Base-by-base conservation (phyloP, 768 basidiomycete genomes). In the Phanerodontia chrysosporium region DNA sequence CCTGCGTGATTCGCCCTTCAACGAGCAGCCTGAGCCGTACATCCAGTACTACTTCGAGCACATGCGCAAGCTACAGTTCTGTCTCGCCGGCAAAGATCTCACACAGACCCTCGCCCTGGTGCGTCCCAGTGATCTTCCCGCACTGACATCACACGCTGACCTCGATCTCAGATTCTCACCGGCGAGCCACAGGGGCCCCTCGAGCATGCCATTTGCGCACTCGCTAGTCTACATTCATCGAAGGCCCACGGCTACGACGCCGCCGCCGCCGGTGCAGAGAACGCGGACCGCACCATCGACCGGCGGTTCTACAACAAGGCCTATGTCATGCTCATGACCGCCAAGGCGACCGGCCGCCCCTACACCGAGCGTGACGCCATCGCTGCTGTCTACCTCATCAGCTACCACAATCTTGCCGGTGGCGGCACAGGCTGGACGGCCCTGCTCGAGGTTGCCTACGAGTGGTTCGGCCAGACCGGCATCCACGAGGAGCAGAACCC, bases 31-130 rank as follows among this genome's bases (percentile, higher is more conserved):
- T 12, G 56, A 57, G 46, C 56, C 84, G 36, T 80, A 85, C 61
- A 81, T 89, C 54, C 74, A 84, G 64, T 88, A 90, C 71, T 92
- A 90, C 71, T 90, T 92, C 68, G 81, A 83, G 54, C 78, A 86
- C 60, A 85, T 91, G 60, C 82, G 83, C 22, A 81, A 81, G 64
- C 74, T 85, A 58, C 85, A 90, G 66, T 85, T 83, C 63, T 76
- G 83, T 42, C 89, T 90, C 67, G 79, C 83, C 36, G 81, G 83
- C 12, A 84, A 83, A 59, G 69, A 79, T 8, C 78, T 87, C 54
- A 82, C 84, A 29, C 83, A 86, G 54, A 76, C 83, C 58, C 84
- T 87, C 61, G 85, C 85, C 68, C 77, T 80, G 51, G 90, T 89
- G 70, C 76, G 86, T 68, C 44, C 57, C 52, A 49, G 51, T 54